Percentiles rank a stretch among this genome's conserved stretches.
phyloP scores from a whole-genome alignment of 2,329 filamentous ascomycete species.

The Pseudogymnoascus verrucosus region DNA sequence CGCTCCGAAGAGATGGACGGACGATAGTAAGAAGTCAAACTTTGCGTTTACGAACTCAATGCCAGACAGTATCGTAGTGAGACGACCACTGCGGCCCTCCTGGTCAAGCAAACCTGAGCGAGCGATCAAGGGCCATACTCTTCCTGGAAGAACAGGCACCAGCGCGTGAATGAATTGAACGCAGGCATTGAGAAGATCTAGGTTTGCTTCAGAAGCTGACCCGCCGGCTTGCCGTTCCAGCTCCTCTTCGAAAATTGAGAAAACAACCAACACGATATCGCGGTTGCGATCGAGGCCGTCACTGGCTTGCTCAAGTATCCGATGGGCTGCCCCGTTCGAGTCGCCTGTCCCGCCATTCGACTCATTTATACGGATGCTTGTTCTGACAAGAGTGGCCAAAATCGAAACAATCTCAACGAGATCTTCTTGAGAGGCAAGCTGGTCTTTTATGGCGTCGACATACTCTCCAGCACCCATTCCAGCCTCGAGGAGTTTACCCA shows the following conservation, averaged over 20 bases:
- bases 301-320: conserved; percentile 50
- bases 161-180: conserved; percentile 72
- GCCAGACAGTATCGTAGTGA: conserved; percentile 71
- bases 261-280: conserved; percentile 74
- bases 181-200: conserved; percentile 62
- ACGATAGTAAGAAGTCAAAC: conserved; percentile 69
- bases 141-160: conserved; percentile 63
- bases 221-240: conserved; percentile 39
- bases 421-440: conserved; percentile 47
- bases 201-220: conserved; percentile 32
- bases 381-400: conserved; percentile 61
- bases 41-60: conserved; percentile 70
- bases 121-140: conserved; percentile 84
- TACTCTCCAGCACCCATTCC: conserved; percentile 48
- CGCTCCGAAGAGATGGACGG: conserved; percentile 64
- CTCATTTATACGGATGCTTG: conserved; percentile 15
- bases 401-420: conserved; percentile 67
- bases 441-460: conserved; percentile 36
- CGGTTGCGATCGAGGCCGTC: conserved; percentile 46
- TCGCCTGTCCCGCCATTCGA: conserved; percentile 28
- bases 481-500: conserved; percentile 68
- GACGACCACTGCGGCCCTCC: conserved; percentile 65
- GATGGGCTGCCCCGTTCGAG: conserved; percentile 30
- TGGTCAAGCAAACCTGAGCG: conserved; percentile 72
- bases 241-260: conserved; percentile 74